These are phyloP conservation scores for Chrysanthemum lavandulifolium DNA, from an alignment of 129 eudicot species.

Conservation along the genomic window DNA sequence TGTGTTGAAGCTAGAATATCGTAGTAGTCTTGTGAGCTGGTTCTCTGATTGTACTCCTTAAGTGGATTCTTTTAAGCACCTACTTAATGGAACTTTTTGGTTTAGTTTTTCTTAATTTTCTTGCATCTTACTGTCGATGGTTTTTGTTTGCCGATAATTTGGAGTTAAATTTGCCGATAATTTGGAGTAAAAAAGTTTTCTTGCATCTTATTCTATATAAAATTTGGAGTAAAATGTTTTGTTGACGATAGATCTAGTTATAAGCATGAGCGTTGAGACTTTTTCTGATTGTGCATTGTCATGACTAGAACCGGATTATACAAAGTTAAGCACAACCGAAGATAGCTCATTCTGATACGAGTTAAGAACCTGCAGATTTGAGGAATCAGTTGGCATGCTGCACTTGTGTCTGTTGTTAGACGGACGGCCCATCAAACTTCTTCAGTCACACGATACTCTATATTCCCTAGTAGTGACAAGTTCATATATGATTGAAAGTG, in stretches of 20 bases:
- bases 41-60: too few species aligned
- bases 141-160: too few species aligned
- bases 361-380: constrained; percentile 59
- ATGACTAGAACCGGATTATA: constrained; percentile 15
- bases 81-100: too few species aligned
- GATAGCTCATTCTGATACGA: constrained; percentile 34
- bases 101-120: too few species aligned
- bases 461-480: constrained; percentile 41
- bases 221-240: too few species aligned
- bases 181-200: too few species aligned
- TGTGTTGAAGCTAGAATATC: too few species aligned
- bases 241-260: constrained; percentile 13
- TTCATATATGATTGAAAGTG: constrained; percentile 16
- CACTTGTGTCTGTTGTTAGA: constrained; percentile 51
- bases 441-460: constrained; percentile 69
- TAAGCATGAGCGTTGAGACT: constrained; percentile 35
- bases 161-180: too few species aligned
- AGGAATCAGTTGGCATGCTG: constrained; percentile 58
- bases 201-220: too few species aligned
- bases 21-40: too few species aligned
- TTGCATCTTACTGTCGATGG: too few species aligned
- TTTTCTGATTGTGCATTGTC: constrained; percentile 5
- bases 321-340: constrained; percentile 54
- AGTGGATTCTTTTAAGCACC: too few species aligned
- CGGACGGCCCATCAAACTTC: constrained; percentile 63